phyloP scores from a whole-genome alignment of 352 stramenopile genomes.

The Plasmopara muralis region DNA sequence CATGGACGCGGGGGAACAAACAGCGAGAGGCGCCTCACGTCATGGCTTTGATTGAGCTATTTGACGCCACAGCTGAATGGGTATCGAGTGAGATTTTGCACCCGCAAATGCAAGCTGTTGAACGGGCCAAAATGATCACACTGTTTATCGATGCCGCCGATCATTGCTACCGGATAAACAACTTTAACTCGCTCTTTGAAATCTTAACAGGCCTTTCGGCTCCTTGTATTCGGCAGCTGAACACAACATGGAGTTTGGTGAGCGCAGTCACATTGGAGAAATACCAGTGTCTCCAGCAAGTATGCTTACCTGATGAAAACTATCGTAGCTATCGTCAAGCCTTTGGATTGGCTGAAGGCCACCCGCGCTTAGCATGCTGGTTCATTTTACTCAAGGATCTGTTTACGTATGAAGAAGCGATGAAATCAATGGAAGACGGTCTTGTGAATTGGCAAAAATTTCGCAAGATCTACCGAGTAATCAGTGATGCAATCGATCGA shows the following conservation, averaged over 20 bases:
- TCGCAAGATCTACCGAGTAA: slow-evolving; percentile 73
- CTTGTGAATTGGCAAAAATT: slow-evolving; percentile 86
- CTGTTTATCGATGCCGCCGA: slow-evolving; percentile 82
- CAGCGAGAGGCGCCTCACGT: slow-evolving; percentile 73
- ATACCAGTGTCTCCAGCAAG: slow-evolving; percentile 73
- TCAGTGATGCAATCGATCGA: slow-evolving; percentile 65
- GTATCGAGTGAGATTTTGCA: slow-evolving; percentile 86
- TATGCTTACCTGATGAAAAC: slow-evolving; percentile 82
- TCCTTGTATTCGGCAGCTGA: slow-evolving; percentile 76
- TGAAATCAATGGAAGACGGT: slow-evolving; percentile 77
- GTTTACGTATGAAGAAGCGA: slow-evolving; percentile 83
- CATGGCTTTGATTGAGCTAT: slow-evolving; percentile 81
- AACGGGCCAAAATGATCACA: slow-evolving; percentile 76
- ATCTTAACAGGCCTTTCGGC: slow-evolving; percentile 71
- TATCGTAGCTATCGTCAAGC: slow-evolving; percentile 81
- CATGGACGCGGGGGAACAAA: slow-evolving; percentile 79
- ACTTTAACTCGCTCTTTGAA: slow-evolving; percentile 87
- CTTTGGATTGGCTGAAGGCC: slow-evolving; percentile 68
- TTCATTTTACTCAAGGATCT: slow-evolving; percentile 86
- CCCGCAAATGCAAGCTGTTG: slow-evolving; percentile 68
- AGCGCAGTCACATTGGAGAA: slow-evolving; percentile 55
- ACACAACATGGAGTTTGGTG: slow-evolving; percentile 78
- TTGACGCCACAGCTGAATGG: slow-evolving; percentile 79
- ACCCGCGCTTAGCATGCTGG: slow-evolving; percentile 71
- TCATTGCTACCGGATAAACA: slow-evolving; percentile 81